These are phyloP conservation scores for Candida labiduridarum DNA, from an alignment of 1,139 yeast species.

Conservation along the genomic window DNA sequence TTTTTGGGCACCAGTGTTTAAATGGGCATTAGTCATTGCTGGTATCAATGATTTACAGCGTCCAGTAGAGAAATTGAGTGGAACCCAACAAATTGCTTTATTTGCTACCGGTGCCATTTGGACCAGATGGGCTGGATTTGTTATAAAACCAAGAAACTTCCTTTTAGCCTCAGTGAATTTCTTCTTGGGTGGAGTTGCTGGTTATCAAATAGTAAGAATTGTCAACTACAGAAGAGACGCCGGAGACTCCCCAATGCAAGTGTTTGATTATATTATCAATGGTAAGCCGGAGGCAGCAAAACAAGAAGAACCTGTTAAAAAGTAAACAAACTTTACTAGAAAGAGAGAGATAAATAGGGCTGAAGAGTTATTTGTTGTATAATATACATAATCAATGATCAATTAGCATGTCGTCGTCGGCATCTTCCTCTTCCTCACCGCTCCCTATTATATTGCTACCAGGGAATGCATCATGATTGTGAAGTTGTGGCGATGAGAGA, in stretches of 20 bases:
- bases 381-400: constrained; percentile 14
- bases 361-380: background rate
- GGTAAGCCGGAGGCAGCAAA: constrained; percentile 36
- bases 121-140: constrained; percentile 96
- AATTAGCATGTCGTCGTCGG: constrained; percentile 20
- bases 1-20: constrained; percentile 76
- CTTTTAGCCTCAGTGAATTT: constrained; percentile 91
- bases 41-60: constrained; percentile 85
- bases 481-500: too few relatives aligned
- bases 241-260: constrained; percentile 55
- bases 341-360: too few relatives aligned
- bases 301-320: constrained; percentile 5
- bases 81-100: constrained; percentile 89
- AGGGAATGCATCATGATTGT: too few relatives aligned
- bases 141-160: constrained; percentile 84
- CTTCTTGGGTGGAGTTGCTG: constrained; percentile 90
- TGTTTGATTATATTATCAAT: constrained; percentile 57
- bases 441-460: background rate
- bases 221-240: constrained; percentile 56
- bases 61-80: constrained; percentile 89
- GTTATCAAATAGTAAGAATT: constrained; percentile 77
- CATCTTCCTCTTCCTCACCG: constrained; percentile 4
- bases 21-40: constrained; percentile 91
- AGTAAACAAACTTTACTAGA: background rate
- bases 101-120: constrained; percentile 93